Percentiles rank a stretch among this genome's conserved stretches.
These are phyloP conservation scores for Bryoerythrophyllum caledonicum DNA, from an alignment of 225 moss, liverwort and hornwort species.

Conservation along the genomic window DNA sequence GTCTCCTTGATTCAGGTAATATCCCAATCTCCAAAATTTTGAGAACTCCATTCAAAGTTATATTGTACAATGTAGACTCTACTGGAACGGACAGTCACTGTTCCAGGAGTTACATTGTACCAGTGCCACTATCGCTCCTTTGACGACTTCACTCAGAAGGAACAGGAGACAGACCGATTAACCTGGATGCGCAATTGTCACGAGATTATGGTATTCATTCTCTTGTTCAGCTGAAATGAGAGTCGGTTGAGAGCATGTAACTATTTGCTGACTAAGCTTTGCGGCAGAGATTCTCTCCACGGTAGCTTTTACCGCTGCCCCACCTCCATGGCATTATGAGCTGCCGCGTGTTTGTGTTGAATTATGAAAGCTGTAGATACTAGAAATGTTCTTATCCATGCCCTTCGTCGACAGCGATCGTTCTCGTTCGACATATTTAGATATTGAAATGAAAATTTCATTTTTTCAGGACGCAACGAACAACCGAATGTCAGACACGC, in stretches of 20 bases:
- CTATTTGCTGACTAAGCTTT: conserved; percentile 22
- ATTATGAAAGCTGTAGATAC: not conserved
- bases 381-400: not conserved
- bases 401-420: not conserved
- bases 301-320: conserved; percentile 54
- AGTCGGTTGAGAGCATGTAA: not conserved
- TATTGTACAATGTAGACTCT: not conserved
- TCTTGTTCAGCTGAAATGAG: conserved; percentile 50
- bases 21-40: not conserved
- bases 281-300: conserved; percentile 46
- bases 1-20: not conserved
- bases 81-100: not conserved
- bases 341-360: conserved; percentile 22
- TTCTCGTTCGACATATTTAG: not conserved
- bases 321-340: conserved; percentile 51
- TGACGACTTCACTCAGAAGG: not conserved
- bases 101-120: not conserved
- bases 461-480: not conserved
- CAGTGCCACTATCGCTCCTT: not conserved
- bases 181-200: conserved; percentile 30
- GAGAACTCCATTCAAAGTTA: not conserved
- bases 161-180: not conserved
- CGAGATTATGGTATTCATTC: conserved; percentile 28
- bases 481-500: not conserved
- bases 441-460: not conserved